A percentile compares a stretch with the other conserved stretches of the same genome.
Conservation (phyloP, 257 asterid species). For the Buddleja alternifolia region DNA sequence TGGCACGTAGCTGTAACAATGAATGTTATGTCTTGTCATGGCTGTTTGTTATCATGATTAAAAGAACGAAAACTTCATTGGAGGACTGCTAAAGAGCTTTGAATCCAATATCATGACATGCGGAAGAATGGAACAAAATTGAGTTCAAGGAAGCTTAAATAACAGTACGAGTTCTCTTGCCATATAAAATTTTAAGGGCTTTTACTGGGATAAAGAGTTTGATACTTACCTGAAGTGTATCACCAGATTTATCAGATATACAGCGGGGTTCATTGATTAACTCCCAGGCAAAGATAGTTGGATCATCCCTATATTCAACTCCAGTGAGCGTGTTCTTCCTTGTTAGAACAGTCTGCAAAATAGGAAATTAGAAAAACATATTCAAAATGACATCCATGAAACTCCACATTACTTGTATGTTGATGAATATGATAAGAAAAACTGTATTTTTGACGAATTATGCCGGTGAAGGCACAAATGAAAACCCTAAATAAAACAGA, state of each 20-base stretch:
- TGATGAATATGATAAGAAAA: no score
- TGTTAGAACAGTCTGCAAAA: conserved; percentile 80
- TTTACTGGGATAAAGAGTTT: conserved; percentile 13
- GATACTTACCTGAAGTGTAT: conserved; percentile 84
- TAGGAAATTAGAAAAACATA: background rate
- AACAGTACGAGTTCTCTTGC: background rate
- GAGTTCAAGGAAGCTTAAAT: background rate
- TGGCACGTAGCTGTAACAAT: background rate
- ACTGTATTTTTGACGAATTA: background rate
- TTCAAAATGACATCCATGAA: background rate
- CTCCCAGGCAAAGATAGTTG: conserved; percentile 95
- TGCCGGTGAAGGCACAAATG: background rate
- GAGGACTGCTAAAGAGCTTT: background rate
- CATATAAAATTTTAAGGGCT: background rate
- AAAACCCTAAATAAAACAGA: no score
- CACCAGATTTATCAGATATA: conserved; percentile 87
- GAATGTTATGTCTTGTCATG: background rate
- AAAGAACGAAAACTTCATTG: background rate
- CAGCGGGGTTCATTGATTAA: conserved; percentile 96
- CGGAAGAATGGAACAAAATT: background rate
- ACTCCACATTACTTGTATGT: no score
- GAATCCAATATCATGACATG: background rate
- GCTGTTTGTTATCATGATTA: background rate
- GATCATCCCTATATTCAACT: conserved; percentile 84
- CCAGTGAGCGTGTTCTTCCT: conserved; percentile 90